Percentiles rank a stretch among this genome's conserved stretches.
phyloP scores from a whole-genome alignment of 192 early-diverging fungal genomes.

The Diversispora epigaea region DNA sequence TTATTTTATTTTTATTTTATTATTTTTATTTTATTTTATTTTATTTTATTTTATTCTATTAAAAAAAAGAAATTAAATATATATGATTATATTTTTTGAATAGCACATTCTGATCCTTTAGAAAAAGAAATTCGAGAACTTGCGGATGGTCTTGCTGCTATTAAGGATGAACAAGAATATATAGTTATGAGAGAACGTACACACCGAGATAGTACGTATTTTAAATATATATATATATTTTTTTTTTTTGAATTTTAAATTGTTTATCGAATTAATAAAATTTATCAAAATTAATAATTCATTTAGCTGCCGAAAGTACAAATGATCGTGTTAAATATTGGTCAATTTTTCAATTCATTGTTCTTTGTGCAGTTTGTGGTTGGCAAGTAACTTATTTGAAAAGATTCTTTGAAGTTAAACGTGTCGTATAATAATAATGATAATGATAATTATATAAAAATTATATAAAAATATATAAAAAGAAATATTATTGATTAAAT shows the following conservation, averaged over 20 bases:
- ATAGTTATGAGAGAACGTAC: slow-evolving; percentile 59
- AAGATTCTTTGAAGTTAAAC: slow-evolving; percentile 69
- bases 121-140: slow-evolving; percentile 64
- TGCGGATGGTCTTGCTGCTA: slow-evolving; percentile 57
- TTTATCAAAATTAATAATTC: background rate
- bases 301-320: slow-evolving; percentile 73
- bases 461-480: too few species aligned
- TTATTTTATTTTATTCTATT: slow-evolving; percentile 16
- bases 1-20: background rate
- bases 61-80: slow-evolving; percentile 31
- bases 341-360: slow-evolving; percentile 64
- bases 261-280: background rate
- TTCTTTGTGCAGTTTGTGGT: slow-evolving; percentile 63
- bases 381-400: slow-evolving; percentile 79
- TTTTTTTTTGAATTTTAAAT: background rate
- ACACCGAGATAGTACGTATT: slow-evolving; percentile 69
- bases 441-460: too few species aligned
- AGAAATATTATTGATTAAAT: too few species aligned
- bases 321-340: slow-evolving; percentile 78
- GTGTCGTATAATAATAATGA: slow-evolving; percentile 53
- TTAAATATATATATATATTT: background rate
- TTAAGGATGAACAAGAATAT: slow-evolving; percentile 74
- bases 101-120: slow-evolving; percentile 56
- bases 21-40: slow-evolving; percentile 19
- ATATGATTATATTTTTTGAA: background rate